A percentile compares a stretch with the other conserved stretches of the same genome.
Evolutionary conservation across 139 green algal genomes (phyloP).

Genomic region (Astrephomene gubernaculifera): DNA sequence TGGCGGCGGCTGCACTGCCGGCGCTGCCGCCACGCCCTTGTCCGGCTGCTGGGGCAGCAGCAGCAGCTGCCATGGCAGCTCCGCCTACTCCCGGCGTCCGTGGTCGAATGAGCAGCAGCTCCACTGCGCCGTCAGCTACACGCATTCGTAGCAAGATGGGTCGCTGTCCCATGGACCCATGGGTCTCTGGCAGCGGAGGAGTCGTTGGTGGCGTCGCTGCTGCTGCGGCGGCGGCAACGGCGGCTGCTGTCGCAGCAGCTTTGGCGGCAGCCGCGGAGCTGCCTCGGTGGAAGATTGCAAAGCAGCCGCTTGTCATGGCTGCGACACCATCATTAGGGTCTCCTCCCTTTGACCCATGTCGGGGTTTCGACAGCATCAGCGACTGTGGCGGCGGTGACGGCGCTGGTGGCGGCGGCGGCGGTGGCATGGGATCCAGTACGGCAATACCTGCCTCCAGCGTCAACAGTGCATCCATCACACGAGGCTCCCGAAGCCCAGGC

Average conservation of each 20-base stretch:
- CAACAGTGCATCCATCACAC: neutral
- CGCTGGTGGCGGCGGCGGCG: slow-evolving; percentile 8
- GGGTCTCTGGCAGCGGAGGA: neutral
- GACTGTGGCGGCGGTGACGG: neutral
- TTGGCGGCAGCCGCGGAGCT: neutral
- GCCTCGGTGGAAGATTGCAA: slow-evolving; percentile 3
- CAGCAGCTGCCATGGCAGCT: too few species aligned
- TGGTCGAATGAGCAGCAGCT: neutral
- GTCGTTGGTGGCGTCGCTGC: too few species aligned
- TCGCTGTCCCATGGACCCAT: neutral
- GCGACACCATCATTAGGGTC: neutral
- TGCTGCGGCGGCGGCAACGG: neutral
- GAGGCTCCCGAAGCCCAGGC: neutral
- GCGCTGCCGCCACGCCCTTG: neutral
- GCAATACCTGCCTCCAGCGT: slow-evolving; percentile 10
- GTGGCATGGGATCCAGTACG: slow-evolving; percentile 18
- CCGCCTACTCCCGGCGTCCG: neutral
- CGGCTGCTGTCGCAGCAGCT: neutral
- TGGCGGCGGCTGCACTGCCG: neutral
- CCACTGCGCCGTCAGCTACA: neutral
- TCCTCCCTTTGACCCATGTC: neutral
- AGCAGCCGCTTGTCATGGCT: slow-evolving; percentile 2
- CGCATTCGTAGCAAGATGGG: neutral
- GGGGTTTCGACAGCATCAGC: neutral
- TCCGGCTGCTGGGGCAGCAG: neutral